Evolutionary conservation across 768 basidiomycete species (phyloP), one percentile per base, ranked within the genome.

Genomic region (Mycena latifolia): DNA sequence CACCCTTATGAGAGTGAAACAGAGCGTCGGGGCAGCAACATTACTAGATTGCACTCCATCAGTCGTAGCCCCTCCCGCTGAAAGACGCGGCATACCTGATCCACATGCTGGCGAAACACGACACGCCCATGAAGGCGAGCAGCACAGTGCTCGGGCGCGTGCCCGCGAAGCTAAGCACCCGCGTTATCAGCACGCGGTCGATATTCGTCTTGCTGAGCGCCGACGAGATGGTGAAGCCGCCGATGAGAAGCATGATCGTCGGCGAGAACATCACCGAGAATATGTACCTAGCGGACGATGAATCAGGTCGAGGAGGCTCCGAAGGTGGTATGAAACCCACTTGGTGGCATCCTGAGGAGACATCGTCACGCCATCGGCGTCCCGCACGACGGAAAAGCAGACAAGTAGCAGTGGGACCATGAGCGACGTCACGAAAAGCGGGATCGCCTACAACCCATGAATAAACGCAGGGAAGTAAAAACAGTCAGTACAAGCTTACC

Each of bases 51-150:
- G 37, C 4, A 39, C 41, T 6, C 11, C 45, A 46, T 46, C 12
- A 39, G 37, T 39, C 11, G 37, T 17, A 14, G 15, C 15, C 17
- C 14, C 17, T 14, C 37, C 11, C 6, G 14, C 37, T 9, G 37
- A 17, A 5, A 9, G 68, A 78, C 48, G 12, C 2, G 8, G 11
- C 24, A 25, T 46, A 91, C 92, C 92, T 96, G 73, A 99, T 99
- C 98, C 96, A 99, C 97, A 99, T 99, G 78, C 94, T 96, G 4
- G 96, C 95, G 75, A 99, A 99, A 74, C 96, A 98, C 2, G 96
- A 92, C 20, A 99, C 96, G 47, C 84, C 89, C 98, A 99, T 99
- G 77, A 98, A 94, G 0, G 95, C 91, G 48, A 99, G 86, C 10
- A 99, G 81, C 5, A 99, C 96, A 0, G 86, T 91, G 66, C 88